Base-by-base conservation (phyloP, 2,329 filamentous ascomycete genomes). In the Beauveria sp. region DNA sequence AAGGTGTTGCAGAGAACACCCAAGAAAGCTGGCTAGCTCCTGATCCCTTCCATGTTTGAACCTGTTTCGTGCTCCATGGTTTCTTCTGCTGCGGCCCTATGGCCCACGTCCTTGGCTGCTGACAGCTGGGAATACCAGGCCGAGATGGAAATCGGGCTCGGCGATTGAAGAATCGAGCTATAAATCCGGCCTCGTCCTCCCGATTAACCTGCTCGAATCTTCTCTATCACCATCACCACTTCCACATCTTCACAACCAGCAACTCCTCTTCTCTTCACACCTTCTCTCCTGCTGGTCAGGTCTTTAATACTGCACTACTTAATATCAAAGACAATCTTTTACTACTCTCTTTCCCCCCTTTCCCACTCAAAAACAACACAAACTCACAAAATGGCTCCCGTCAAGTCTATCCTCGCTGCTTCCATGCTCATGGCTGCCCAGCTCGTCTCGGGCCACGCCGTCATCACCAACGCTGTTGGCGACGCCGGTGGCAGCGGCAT, bases 381-480 rank as follows among this genome's bases (percentile, higher is more conserved):
- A 28, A 75, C 74, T 69, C 66, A 40, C 20, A 62, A 42, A 58
- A 62, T 62, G 60, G 54, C 51, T 56, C 57, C 67, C 59, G 63
- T 71, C 68, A 74, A 73, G 65, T 65, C 65, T 55, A 49, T 73
- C 63, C 30, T 77, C 63, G 64, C 74, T 65, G 71, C 83, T 69
- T 74, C 78, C 69, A 75, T 84, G 72, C 71, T 86, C 69, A 76
- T 81, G 66, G 74, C 79, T 64, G 78, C 78, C 67, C 74, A 80
- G 65, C 78, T 87, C 58, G 84, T 82, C 65, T 77, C 83, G 65
- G 83, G 81, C 68, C 86, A 88, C 77, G 78, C 79, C 63, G 84
- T 81, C 66, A 86, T 88, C 73, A 79, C 81, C 67, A 72, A 72
- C 53, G 85, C 85, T 38, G 78, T 77, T 45, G 85, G 85, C 62